Evolutionary conservation across 148 eudicot genomes (phyloP).

Genomic region (Chenopodium album): DNA sequence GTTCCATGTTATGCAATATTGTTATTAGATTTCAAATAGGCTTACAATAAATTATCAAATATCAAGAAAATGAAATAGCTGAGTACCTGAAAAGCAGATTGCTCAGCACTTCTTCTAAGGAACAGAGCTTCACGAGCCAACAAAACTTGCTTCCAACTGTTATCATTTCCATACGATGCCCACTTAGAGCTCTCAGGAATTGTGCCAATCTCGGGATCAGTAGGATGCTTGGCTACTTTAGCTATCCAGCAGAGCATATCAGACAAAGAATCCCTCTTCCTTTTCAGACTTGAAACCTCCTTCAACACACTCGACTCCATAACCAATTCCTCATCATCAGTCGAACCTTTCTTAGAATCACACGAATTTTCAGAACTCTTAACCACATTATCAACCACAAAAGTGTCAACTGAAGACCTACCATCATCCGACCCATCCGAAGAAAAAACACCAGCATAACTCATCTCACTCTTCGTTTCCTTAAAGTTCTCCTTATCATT

Average conservation of each 20-base stretch:
- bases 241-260: slow-evolving; percentile 57
- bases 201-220: slow-evolving; percentile 47
- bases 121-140: slow-evolving; percentile 54
- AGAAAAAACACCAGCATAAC: slow-evolving; percentile 5
- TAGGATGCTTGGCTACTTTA: slow-evolving; percentile 68
- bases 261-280: slow-evolving; percentile 40
- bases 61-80: background rate
- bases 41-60: background rate
- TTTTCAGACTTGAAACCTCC: slow-evolving; percentile 40
- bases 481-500: too few species aligned
- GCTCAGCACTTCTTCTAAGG: slow-evolving; percentile 38
- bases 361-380: slow-evolving; percentile 27
- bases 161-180: slow-evolving; percentile 52
- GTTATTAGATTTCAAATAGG: background rate
- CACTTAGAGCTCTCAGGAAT: slow-evolving; percentile 63
- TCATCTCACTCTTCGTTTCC: background rate
- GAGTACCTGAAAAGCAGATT: slow-evolving; percentile 48
- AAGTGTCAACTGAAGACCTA: slow-evolving; percentile 18
- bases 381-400: slow-evolving; percentile 19
- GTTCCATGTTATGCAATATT: slow-evolving; percentile 5
- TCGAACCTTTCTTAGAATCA: slow-evolving; percentile 23
- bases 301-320: slow-evolving; percentile 29
- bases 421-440: slow-evolving; percentile 24
- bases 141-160: slow-evolving; percentile 67
- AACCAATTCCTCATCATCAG: slow-evolving; percentile 23